Percentiles rank a stretch among this genome's conserved stretches.
Conservation (phyloP, 441 rosid genomes). For the Omphalea diandra region DNA sequence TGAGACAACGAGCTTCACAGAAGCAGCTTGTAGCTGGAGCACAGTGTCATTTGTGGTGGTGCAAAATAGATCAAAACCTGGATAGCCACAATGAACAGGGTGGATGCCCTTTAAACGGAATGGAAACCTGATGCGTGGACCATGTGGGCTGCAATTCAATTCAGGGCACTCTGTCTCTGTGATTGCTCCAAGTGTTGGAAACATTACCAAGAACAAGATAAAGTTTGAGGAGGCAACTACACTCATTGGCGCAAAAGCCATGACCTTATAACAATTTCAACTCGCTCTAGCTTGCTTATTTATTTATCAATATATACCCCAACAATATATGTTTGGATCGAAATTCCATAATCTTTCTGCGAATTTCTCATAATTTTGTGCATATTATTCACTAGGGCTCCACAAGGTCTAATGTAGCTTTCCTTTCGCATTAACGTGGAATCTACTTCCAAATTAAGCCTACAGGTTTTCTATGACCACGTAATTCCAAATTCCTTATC, state of each 20-base stretch:
- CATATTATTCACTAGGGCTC: no score
- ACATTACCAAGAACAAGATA: background rate
- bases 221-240: background rate
- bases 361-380: no score
- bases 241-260: background rate
- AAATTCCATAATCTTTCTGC: no score
- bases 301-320: no score
- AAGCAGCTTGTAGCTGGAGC: constrained; percentile 24
- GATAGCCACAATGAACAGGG: constrained; percentile 26
- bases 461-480: no score
- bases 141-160: constrained; percentile 13
- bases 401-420: no score
- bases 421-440: no score
- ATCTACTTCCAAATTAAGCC: no score
- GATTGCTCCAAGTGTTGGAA: background rate
- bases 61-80: constrained; percentile 31
- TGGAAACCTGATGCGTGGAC: constrained; percentile 29
- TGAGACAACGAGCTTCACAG: constrained; percentile 16
- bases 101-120: constrained; percentile 24
- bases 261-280: no score
- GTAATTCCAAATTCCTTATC: no score
- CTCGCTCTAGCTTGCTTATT: no score
- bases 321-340: no score
- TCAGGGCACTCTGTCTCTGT: background rate
- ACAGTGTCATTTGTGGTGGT: constrained; percentile 13